These are phyloP conservation scores for Dothistroma septosporum DNA, from an alignment of 2,329 filamentous ascomycete species.

Conservation along the genomic window DNA sequence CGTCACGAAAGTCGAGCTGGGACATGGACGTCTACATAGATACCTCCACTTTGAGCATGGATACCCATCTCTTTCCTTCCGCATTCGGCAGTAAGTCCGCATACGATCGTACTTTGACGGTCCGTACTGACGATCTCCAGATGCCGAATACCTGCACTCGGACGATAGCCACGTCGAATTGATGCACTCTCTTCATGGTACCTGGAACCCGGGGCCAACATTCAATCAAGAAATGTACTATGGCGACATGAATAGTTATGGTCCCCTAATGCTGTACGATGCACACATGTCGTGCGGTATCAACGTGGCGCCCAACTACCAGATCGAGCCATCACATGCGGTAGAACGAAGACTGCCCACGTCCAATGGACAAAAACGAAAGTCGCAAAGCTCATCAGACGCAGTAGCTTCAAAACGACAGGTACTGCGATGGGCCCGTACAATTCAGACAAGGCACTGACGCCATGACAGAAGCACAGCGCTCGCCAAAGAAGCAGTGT, in stretches of 20 bases:
- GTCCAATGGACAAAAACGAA: background rate
- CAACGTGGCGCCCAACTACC: background rate
- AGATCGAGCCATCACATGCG: background rate
- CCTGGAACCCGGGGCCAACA: background rate
- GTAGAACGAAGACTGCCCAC: background rate
- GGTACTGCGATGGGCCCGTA: background rate
- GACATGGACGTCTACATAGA: background rate
- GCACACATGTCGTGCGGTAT: background rate
- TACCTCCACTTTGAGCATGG: background rate
- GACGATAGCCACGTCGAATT: slow-evolving; percentile 1
- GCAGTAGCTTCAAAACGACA: background rate
- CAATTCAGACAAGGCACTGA: background rate
- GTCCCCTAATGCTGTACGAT: background rate
- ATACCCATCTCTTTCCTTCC: background rate
- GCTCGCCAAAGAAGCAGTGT: slow-evolving; percentile 1
- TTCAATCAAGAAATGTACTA: background rate
- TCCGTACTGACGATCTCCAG: background rate
- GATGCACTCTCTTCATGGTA: background rate
- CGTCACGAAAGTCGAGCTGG: background rate
- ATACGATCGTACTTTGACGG: background rate
- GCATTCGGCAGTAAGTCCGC: slow-evolving; percentile 4
- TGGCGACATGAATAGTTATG: background rate
- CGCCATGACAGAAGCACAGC: background rate
- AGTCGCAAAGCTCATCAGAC: background rate
- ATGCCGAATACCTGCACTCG: background rate